phyloP scores from a whole-genome alignment of 1,284 basidiomycete genomes.

The Takashimella koratensis region DNA sequence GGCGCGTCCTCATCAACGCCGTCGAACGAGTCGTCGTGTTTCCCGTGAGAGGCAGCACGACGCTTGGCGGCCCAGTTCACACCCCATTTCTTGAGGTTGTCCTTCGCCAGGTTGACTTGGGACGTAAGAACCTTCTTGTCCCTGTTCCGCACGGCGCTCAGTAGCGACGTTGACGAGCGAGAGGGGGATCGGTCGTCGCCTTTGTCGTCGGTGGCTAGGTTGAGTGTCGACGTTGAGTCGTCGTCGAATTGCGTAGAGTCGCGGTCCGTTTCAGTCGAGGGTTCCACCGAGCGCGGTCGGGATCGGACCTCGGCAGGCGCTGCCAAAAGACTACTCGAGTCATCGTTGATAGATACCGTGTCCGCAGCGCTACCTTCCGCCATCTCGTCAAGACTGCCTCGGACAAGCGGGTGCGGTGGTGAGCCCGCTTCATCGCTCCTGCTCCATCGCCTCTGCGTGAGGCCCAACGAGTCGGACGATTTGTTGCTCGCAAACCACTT shows the following conservation, averaged over 20 bases:
- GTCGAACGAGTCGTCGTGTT: constrained; percentile 1
- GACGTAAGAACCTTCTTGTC: constrained; percentile 79
- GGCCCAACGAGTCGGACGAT: constrained; percentile 1
- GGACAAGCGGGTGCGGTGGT: neutral
- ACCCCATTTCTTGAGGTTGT: constrained; percentile 83
- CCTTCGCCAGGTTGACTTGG: constrained; percentile 60
- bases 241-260: neutral
- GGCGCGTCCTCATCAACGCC: constrained; percentile 15
- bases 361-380: neutral
- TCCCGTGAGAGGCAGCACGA: constrained; percentile 9
- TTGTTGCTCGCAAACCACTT: constrained; percentile 28
- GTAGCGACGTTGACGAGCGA: constrained; percentile 37
- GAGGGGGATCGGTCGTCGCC: neutral
- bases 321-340: neutral
- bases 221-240: neutral
- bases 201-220: neutral
- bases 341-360: neutral
- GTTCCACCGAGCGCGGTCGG: neutral
- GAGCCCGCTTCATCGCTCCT: neutral
- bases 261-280: neutral
- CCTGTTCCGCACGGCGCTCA: constrained; percentile 58
- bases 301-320: neutral
- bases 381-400: neutral
- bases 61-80: constrained; percentile 58
- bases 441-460: neutral